Conservation (phyloP, 2,329 filamentous ascomycete species). For the Ophiostoma perfectum region DNA sequence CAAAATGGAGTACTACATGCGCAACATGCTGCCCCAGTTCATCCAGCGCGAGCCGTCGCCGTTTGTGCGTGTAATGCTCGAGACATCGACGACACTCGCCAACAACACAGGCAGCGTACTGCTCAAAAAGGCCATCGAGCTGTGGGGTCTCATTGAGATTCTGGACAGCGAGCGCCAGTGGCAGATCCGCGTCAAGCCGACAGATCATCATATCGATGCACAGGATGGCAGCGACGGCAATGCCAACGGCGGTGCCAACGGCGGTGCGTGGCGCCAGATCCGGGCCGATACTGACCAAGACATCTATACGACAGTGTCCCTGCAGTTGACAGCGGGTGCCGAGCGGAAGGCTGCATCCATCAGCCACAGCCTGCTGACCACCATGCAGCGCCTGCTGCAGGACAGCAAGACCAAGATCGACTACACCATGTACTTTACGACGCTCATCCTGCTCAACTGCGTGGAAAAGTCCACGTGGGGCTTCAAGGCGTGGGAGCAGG, state of each 20-base stretch:
- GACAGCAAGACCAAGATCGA: conserved; percentile 56
- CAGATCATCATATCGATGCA: conserved; percentile 17
- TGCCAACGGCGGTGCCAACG: not conserved
- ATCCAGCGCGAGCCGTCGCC: conserved; percentile 55
- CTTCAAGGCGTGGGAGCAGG: conserved; percentile 63
- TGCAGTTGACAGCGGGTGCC: conserved; percentile 59
- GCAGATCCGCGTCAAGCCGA: conserved; percentile 49
- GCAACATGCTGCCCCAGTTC: conserved; percentile 51
- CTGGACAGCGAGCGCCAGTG: conserved; percentile 60
- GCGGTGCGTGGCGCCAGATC: conserved; percentile 40
- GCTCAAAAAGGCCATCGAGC: conserved; percentile 53
- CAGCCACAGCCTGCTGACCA: conserved; percentile 53
- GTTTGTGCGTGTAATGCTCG: conserved; percentile 55
- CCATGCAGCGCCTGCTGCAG: conserved; percentile 56
- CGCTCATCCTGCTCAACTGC: conserved; percentile 59
- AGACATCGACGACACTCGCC: conserved; percentile 44
- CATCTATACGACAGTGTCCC: conserved; percentile 56
- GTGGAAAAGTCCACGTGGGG: conserved; percentile 65
- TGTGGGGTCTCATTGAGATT: conserved; percentile 61
- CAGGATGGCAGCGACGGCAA: not conserved
- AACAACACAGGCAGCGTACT: conserved; percentile 48
- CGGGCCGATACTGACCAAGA: conserved; percentile 51
- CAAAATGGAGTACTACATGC: conserved; percentile 57
- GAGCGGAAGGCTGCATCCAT: conserved; percentile 58
- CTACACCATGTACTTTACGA: conserved; percentile 57